Evolutionary conservation across 805 yeast genomes (phyloP), one percentile per base, ranked within the genome.

Genomic region (Candida xiaguanensis): DNA sequence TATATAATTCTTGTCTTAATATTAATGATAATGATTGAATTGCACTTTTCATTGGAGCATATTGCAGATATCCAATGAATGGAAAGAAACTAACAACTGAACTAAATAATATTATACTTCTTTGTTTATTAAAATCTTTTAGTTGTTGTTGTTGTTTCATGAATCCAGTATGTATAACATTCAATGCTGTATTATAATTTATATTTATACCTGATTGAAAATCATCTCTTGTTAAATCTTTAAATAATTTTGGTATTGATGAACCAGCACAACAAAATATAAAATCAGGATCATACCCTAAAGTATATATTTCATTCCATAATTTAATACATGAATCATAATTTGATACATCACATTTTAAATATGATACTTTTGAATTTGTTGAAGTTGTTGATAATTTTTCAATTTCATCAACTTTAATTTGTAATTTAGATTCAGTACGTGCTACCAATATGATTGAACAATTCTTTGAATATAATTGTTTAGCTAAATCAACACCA

Each of bases 21-120:
- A 84, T 68, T 35, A 84, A 85, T 0, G 89, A 81, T 11, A 93
- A 64, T 0, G 95, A 67, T 51, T 85, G 74, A 12, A 91, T 58
- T 0, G 96, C 95, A 0, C 87, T 82, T 57, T 93, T 93, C 48
- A 80, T 60, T 1, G 99, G 99, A 0, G 93, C 90, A 56, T 93
- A 93, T 51, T 87, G 91, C 0, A 80, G 74, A 57, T 93, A 93
- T 0, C 99, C 99, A 31, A 88, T 85, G 53, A 91, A 83, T 4
- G 96, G 88, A 65, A 78, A 91, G 48, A 83, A 78, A 2, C 95
- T 89, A 8, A 83, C 78, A 3, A 80, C 85, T 2, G 96, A 86
- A 0, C 96, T 85, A 51, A 65, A 63, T 9, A 68, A 48, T 74
- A 82, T 44, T 70, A 75, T 17, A 79, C 77, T 48, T 79, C 72